phyloP scores from a whole-genome alignment of 208 protist genomes.

The Kentomonas sorsogonicus region DNA sequence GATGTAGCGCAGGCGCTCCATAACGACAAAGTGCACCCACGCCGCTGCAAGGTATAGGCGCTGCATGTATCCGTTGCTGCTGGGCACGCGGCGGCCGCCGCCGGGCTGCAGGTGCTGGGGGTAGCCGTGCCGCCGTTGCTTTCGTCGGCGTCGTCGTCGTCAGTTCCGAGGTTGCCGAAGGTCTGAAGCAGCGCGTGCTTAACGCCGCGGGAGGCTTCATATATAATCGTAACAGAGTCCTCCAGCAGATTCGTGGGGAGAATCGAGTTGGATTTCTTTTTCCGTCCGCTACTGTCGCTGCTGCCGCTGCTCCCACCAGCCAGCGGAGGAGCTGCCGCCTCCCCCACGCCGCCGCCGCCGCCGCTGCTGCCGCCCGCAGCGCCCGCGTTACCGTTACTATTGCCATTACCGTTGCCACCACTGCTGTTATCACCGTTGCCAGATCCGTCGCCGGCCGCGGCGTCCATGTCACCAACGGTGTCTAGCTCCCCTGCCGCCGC shows the following conservation, averaged over 20 bases:
- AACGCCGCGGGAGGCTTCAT: slow-evolving; percentile 95
- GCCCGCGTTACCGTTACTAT: too few relatives aligned
- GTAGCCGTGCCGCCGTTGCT: background rate
- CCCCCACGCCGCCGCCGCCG: background rate
- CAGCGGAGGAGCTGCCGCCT: too few relatives aligned
- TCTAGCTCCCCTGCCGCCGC: background rate
- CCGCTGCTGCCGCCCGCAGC: slow-evolving; percentile 10
- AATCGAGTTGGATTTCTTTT: slow-evolving; percentile 2
- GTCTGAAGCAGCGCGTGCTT: slow-evolving; percentile 91
- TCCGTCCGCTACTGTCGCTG: background rate
- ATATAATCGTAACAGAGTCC: slow-evolving; percentile 83
- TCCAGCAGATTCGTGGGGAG: slow-evolving; percentile 77
- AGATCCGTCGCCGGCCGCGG: too few relatives aligned
- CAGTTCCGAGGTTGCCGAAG: slow-evolving; percentile 26
- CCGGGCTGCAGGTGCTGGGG: slow-evolving; percentile 3
- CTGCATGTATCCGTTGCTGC: slow-evolving; percentile 32
- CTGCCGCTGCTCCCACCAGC: background rate
- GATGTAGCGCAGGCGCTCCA: slow-evolving; percentile 94
- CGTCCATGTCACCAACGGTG: too few relatives aligned
- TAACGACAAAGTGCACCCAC: slow-evolving; percentile 96
- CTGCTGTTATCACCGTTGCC: too few relatives aligned
- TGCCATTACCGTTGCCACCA: too few relatives aligned
- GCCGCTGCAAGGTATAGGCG: slow-evolving; percentile 96
- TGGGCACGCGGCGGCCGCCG: background rate
- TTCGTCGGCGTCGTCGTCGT: background rate